A percentile compares a stretch with the other conserved stretches of the same genome.
phyloP scores from a whole-genome alignment of 2,329 filamentous ascomycete species.

The Fusarium albidum region DNA sequence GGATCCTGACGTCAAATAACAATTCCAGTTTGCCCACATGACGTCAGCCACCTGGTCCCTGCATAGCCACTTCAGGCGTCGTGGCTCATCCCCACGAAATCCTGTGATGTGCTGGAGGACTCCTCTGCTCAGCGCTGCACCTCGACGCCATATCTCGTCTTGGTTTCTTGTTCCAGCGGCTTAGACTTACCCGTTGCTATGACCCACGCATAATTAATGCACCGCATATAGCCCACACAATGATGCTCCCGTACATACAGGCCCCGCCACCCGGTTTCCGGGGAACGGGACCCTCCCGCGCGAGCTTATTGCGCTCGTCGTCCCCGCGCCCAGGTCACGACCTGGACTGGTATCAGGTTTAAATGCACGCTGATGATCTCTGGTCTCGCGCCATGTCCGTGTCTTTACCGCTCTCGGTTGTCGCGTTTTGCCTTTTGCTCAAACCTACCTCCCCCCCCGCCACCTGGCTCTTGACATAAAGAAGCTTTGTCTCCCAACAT shows the following conservation, averaged over 20 bases:
- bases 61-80: conserved; percentile 13
- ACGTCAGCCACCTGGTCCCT: conserved; percentile 39
- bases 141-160: conserved; percentile 35
- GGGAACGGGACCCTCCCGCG: conserved; percentile 4
- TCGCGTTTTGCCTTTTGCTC: conserved; percentile 10
- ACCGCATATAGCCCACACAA: conserved; percentile 1
- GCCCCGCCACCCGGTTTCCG: conserved; percentile 18
- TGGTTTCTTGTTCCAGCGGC: conserved; percentile 23
- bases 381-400: conserved; percentile 1
- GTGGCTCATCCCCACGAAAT: conserved; percentile 22
- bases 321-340: conserved; percentile 19
- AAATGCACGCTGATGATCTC: conserved; percentile 10
- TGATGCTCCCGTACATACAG: conserved; percentile 23
- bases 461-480: conserved; percentile 29
- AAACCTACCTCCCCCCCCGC: conserved; percentile 5
- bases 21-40: conserved; percentile 26
- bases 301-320: background rate
- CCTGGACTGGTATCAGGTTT: conserved; percentile 8
- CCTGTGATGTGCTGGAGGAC: conserved; percentile 15
- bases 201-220: conserved; percentile 11
- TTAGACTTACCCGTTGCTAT: conserved; percentile 9
- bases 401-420: conserved; percentile 19
- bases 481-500: conserved; percentile 22
- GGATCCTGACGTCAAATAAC: conserved; percentile 38
- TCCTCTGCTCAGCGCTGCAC: conserved; percentile 21